phyloP scores from a whole-genome alignment of 495 filamentous ascomycete species.

The Lepidopterella palustris region DNA sequence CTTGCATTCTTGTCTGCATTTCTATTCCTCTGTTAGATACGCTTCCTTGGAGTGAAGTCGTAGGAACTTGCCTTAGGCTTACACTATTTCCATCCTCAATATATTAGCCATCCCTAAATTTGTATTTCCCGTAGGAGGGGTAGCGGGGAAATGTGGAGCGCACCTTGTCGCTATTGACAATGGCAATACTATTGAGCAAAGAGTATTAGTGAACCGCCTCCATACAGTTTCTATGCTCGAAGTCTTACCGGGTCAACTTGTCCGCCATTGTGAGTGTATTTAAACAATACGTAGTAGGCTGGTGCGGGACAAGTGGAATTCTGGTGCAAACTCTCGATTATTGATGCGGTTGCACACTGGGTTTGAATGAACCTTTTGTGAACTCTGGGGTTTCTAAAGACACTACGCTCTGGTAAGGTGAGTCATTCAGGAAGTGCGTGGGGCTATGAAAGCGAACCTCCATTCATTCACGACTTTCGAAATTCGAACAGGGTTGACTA shows the following conservation, averaged over 20 bases:
- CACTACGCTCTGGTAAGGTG: no score
- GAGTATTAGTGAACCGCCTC: neutral
- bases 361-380: no score
- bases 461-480: neutral
- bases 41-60: neutral
- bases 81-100: slow-evolving; percentile 48
- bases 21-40: slow-evolving; percentile 42
- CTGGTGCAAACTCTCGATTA: no score
- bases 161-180: slow-evolving; percentile 96
- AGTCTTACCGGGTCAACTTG: slow-evolving; percentile 64
- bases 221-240: slow-evolving; percentile 33
- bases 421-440: neutral
- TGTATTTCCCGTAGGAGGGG: slow-evolving; percentile 33
- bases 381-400: no score
- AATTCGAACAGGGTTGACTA: neutral
- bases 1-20: slow-evolving; percentile 98
- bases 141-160: slow-evolving; percentile 30
- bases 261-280: slow-evolving; percentile 56
- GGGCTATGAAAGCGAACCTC: neutral
- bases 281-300: neutral
- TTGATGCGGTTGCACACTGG: no score
- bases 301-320: neutral
- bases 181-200: slow-evolving; percentile 71
- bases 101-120: slow-evolving; percentile 19
- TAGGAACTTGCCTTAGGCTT: slow-evolving; percentile 76